Base-by-base conservation (phyloP, 495 filamentous ascomycete species). In the Aspergillus panamensis region DNA sequence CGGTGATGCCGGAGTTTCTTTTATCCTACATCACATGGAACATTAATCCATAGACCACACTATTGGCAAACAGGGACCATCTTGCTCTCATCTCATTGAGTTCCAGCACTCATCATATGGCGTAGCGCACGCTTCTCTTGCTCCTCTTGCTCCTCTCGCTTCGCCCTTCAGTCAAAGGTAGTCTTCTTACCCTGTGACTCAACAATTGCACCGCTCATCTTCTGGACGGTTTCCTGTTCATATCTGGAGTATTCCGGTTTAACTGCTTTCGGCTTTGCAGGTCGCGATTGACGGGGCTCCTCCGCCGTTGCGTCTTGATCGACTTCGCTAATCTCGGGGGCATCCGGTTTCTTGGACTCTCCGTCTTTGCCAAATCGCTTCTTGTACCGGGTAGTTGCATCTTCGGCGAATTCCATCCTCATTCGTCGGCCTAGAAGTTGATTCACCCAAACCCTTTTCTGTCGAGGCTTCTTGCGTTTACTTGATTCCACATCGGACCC, bases 351-450 rank as follows among this genome's bases (percentile, higher is more conserved):
- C 25, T 64, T 67, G 14, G 69, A 69, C 63, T 80, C 68, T 7
- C 71, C 73, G 43, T 86, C 87, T 71, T 90, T 91, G 47, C 91
- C 89, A 71, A 88, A 97, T 9, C 94, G 84, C 76, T 97, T 97
- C 74, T 91, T 89, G 71, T 99, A 97, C 43, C 94, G 76, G 25
- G 84, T 82, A 53, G 85, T 81, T 40, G 92, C 83, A 68, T 96
- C 93, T 75, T 99, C 93, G 8, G 95, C 94, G 65, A 92, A 89
- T 68, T 99, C 94, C 76, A 92, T 88, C 61, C 90, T 85, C 66
- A 99, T 77, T 48, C 82, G 80, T 14, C 95, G 82, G 16, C 93
- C 89, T 45, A 87, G 74, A 25, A 96, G 78, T 51, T 82, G 80
- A 69, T 96, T 96, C 51, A 96, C 82, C 84, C 86, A 93, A 76